phyloP scores from a whole-genome alignment of 257 asterid genomes.

The Gentiana dahurica region DNA sequence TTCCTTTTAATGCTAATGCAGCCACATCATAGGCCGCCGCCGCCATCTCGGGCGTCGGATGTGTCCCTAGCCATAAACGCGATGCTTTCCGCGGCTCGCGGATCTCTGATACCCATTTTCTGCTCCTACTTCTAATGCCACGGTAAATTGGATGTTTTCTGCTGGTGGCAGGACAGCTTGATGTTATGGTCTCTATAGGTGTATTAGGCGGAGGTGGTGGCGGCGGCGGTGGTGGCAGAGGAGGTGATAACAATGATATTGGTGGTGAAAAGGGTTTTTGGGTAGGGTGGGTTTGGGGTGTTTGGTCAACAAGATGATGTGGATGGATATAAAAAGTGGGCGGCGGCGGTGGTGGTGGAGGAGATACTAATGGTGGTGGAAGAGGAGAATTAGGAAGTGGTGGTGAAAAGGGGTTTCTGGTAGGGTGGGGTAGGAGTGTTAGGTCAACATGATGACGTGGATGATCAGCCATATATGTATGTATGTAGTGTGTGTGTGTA shows the following conservation, averaged over 20 bases:
- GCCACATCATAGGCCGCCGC: constrained; percentile 64
- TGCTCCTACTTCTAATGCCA: constrained; percentile 14
- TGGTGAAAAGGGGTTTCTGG: constrained; percentile 3
- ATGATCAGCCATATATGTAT: constrained; percentile 29
- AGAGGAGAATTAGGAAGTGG: constrained; percentile 3
- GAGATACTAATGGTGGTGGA: background rate
- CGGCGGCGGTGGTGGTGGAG: constrained; percentile 4
- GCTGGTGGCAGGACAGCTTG: too few relatives aligned
- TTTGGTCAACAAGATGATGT: too few relatives aligned
- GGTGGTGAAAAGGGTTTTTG: too few relatives aligned
- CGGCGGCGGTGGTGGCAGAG: too few relatives aligned
- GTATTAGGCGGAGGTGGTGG: too few relatives aligned
- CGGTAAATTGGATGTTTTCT: too few relatives aligned
- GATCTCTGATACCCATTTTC: constrained; percentile 61
- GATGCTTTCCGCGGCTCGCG: constrained; percentile 44
- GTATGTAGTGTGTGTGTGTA: background rate
- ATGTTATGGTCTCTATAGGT: too few relatives aligned
- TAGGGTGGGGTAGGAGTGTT: background rate
- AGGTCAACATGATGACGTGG: constrained; percentile 12
- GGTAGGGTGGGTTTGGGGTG: too few relatives aligned
- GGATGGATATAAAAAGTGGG: too few relatives aligned
- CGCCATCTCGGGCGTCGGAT: constrained; percentile 47
- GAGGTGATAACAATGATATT: too few relatives aligned
- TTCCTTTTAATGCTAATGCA: constrained; percentile 38
- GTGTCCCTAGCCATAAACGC: constrained; percentile 58